Conservation (phyloP, 2,329 filamentous ascomycete genomes). For the Botryotinia narcissicola region DNA sequence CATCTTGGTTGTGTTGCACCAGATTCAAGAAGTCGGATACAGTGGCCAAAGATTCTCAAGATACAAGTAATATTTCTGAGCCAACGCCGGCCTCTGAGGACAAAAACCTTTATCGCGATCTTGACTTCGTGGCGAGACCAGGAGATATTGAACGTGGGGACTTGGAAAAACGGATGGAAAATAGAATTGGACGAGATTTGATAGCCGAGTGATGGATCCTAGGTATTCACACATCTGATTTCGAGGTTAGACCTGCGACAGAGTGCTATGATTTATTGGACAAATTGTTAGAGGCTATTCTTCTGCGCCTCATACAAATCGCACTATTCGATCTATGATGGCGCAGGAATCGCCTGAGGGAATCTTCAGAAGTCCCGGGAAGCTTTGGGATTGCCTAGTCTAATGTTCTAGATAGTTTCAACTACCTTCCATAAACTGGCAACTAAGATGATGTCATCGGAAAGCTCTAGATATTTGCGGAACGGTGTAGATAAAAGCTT, state of each 20-base stretch:
- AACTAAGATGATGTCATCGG: not conserved
- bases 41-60: accelerated
- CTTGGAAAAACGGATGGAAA: not conserved
- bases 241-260: too few relatives aligned
- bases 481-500: not conserved
- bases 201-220: not conserved
- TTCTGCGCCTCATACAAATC: too few relatives aligned
- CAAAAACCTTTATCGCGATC: not conserved
- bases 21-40: accelerated
- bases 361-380: accelerated
- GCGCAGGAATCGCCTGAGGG: not conserved
- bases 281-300: too few relatives aligned
- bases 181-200: not conserved
- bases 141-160: accelerated
- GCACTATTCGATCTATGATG: too few relatives aligned
- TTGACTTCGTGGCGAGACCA: not conserved
- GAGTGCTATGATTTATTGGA: too few relatives aligned
- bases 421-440: accelerated
- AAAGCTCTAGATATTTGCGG: not conserved
- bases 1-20: accelerated
- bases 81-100: not conserved
- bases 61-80: accelerated
- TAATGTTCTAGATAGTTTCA: not conserved
- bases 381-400: not conserved
- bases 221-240: too few relatives aligned